phyloP scores from a whole-genome alignment of 2,329 filamentous ascomycete genomes.

The Emericellopsis atlantica region DNA sequence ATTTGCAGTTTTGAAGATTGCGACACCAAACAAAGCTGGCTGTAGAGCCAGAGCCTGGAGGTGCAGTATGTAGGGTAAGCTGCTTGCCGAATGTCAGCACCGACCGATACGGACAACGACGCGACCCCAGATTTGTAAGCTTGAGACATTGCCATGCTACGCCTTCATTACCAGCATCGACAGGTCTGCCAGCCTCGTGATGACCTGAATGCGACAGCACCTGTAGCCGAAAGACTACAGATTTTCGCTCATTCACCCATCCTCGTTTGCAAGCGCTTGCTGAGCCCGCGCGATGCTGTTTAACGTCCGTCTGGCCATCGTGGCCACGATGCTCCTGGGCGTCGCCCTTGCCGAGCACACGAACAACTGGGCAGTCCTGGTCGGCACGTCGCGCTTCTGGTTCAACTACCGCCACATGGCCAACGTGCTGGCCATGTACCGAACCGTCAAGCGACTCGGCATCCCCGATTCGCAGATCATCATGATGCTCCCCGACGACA shows the following conservation, averaged over 20 bases:
- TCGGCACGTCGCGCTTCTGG: conserved; percentile 97
- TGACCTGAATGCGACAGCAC: too few relatives aligned
- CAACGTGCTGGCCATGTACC: conserved; percentile 94
- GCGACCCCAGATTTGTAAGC: too few relatives aligned
- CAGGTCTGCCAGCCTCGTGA: too few relatives aligned
- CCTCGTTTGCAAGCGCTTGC: too few relatives aligned
- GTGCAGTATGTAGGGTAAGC: too few relatives aligned
- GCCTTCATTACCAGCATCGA: too few relatives aligned
- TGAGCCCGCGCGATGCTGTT: not conserved
- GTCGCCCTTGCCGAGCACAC: conserved; percentile 63
- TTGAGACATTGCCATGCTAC: too few relatives aligned
- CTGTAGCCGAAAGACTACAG: not conserved
- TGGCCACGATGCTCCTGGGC: conserved; percentile 28
- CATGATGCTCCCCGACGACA: conserved; percentile 98
- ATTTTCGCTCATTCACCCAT: not conserved
- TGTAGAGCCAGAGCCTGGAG: too few relatives aligned
- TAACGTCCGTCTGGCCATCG: not conserved
- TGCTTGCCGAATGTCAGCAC: too few relatives aligned
- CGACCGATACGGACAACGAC: too few relatives aligned
- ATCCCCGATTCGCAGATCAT: conserved; percentile 99
- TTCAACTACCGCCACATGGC: conserved; percentile 99
- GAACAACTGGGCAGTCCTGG: conserved; percentile 98
- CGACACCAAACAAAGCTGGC: too few relatives aligned
- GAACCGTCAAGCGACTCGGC: conserved; percentile 92
- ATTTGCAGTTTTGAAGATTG: too few relatives aligned